phyloP scores from a whole-genome alignment of 805 yeast species.

The Metschnikowia henanensis region DNA sequence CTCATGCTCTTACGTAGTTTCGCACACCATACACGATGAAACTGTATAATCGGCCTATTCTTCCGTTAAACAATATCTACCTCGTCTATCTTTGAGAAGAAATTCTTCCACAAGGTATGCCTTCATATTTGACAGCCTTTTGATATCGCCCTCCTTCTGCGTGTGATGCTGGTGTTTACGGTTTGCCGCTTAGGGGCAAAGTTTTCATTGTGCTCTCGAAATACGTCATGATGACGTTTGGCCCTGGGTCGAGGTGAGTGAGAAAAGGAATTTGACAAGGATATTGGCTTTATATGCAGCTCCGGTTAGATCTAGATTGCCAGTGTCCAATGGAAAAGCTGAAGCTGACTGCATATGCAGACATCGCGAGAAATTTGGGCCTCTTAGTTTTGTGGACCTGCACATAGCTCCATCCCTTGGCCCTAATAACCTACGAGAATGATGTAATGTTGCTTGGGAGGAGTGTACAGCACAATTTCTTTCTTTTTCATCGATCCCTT shows the following conservation, averaged over 20 bases:
- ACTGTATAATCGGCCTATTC: constrained; percentile 3
- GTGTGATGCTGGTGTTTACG: no score
- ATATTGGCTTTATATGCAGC: constrained; percentile 7
- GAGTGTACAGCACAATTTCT: neutral
- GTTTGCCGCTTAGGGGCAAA: neutral
- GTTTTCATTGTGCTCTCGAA: neutral
- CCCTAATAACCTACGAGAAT: neutral
- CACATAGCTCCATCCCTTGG: no score
- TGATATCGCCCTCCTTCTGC: no score
- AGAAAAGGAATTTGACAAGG: neutral
- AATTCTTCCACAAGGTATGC: neutral
- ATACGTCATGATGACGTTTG: constrained; percentile 13
- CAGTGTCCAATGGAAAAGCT: neutral
- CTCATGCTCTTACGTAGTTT: constrained; percentile 7
- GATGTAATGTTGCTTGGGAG: constrained; percentile 6
- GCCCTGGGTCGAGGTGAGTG: neutral
- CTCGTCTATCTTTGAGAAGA: neutral
- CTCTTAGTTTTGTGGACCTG: no score
- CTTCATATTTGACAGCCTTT: neutral
- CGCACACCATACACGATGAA: constrained; percentile 1
- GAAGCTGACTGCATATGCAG: constrained; percentile 1
- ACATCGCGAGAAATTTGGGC: no score
- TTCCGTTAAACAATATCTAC: neutral
- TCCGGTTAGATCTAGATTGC: constrained; percentile 9
- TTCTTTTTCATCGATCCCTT: constrained; percentile 1